phyloP scores from a whole-genome alignment of 345 rosid genomes.

The Excoecaria cochinchinensis region DNA sequence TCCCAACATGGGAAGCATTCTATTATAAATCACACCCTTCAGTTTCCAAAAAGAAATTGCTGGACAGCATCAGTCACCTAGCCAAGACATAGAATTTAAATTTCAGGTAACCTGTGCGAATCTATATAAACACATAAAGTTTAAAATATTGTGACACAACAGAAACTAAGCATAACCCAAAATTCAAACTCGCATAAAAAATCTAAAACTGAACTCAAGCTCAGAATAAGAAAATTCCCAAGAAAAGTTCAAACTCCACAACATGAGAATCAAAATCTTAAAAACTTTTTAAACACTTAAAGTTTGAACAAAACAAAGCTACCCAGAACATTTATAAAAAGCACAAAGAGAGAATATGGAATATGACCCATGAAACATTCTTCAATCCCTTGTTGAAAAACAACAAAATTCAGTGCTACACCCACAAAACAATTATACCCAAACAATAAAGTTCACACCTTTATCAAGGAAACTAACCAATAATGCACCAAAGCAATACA shows the following conservation, averaged over 20 bases:
- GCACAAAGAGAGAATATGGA: background rate
- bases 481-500: conserved; percentile 14
- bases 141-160: too few relatives aligned
- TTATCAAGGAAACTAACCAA: background rate
- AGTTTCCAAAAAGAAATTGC: conserved; percentile 22
- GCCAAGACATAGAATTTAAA: conserved; percentile 17
- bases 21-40: conserved; percentile 18
- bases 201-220: conserved; percentile 20
- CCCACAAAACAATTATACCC: background rate
- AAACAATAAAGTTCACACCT: conserved; percentile 14
- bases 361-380: conserved; percentile 4
- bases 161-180: conserved; percentile 14
- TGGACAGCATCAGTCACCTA: conserved; percentile 25
- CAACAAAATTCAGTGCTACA: background rate
- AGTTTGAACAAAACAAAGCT: conserved; percentile 9
- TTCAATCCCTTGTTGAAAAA: background rate
- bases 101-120: conserved; percentile 23
- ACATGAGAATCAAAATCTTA: conserved; percentile 4
- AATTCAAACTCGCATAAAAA: conserved; percentile 15
- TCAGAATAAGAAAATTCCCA: conserved; percentile 14
- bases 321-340: background rate
- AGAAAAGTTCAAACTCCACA: conserved; percentile 20
- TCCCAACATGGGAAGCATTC: background rate
- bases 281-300: conserved; percentile 1
- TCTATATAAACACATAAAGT: background rate